Base-by-base conservation (phyloP, 352 stramenopile species). In the Phytopythium chamaehyphon region DNA sequence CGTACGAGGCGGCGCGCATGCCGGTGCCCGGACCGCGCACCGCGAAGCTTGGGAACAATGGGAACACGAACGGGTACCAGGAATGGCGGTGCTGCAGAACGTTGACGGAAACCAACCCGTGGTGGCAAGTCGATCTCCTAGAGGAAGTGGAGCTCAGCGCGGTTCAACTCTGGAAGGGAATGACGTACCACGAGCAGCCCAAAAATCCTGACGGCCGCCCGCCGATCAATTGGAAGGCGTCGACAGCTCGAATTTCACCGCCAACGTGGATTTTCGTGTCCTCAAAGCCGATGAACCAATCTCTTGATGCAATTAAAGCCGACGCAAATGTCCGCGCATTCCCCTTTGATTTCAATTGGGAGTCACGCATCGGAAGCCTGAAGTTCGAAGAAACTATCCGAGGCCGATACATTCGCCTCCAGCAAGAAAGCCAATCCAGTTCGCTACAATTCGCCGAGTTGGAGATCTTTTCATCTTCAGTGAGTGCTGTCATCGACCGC, bases 71-170 rank as follows among this genome's bases (percentile, higher is more conserved):
- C 19, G 76, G 82, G 6, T 88, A 78, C 52, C 62, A 76, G 40
- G 82, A 90, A 63, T 88, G 64, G 73, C 69, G 66, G 16, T 90
- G 78, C 47, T 67, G 67, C 21, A 73, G 82, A n/a, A 90, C 82
- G 0, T 63, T 57, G 23, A 76, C 71, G 21, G 72, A 92, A 56
- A 22, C 33, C 2, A 73, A 82, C 40, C 70, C 78, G 19, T 92
- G 74, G 76, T 92, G 76, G 76, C 65, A 86, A 48, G 82, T 92
- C 36, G 82, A 92, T 47, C 59, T 92, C 6, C 66, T 67, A 14
- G 52, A 61, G 5, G 39, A 57, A 6, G 52, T 67, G 11, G 14
- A 38, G 2, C 58, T 92, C 47, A 59, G 64, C 6, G 68, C 60
- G 14, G 52, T 90, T 6, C 67, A 81, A 6, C 36, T 92, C 54